These are phyloP conservation scores for Lodderomyces beijingensis DNA, from an alignment of 1,139 yeast genomes.

Conservation along the genomic window DNA sequence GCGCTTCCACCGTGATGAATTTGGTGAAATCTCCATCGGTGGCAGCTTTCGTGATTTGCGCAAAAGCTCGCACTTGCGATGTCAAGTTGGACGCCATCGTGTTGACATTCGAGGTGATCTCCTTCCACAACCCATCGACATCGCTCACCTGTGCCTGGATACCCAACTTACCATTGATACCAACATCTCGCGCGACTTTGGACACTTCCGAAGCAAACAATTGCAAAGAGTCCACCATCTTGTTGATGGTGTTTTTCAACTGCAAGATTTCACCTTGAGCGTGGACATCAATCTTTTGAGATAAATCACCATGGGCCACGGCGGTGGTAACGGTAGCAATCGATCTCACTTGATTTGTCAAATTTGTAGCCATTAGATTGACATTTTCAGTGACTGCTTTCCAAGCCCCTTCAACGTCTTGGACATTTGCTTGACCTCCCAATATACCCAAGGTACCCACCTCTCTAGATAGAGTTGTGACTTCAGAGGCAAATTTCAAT, in stretches of 20 bases:
- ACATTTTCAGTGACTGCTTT: constrained; percentile 87
- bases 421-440: constrained; percentile 90
- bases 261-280: constrained; percentile 86
- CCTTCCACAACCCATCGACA: constrained; percentile 90
- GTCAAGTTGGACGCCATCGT: constrained; percentile 91
- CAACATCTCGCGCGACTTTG: constrained; percentile 87
- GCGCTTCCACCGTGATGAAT: constrained; percentile 85
- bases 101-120: constrained; percentile 87
- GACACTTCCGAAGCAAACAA: constrained; percentile 86
- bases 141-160: constrained; percentile 89
- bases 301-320: constrained; percentile 85
- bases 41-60: constrained; percentile 90
- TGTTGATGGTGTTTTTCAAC: constrained; percentile 73
- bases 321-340: constrained; percentile 91
- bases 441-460: constrained; percentile 87
- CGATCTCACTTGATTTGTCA: constrained; percentile 84
- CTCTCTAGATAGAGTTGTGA: constrained; percentile 79
- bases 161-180: constrained; percentile 88
- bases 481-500: constrained; percentile 85
- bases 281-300: constrained; percentile 83
- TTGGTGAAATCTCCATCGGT: constrained; percentile 91
- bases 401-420: constrained; percentile 93
- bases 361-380: constrained; percentile 83
- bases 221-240: constrained; percentile 89
- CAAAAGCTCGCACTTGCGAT: constrained; percentile 89